A percentile compares a stretch with the other conserved stretches of the same genome.
Evolutionary conservation across 2,329 filamentous ascomycete species (phyloP).

Genomic region (Fusarium burgessii): DNA sequence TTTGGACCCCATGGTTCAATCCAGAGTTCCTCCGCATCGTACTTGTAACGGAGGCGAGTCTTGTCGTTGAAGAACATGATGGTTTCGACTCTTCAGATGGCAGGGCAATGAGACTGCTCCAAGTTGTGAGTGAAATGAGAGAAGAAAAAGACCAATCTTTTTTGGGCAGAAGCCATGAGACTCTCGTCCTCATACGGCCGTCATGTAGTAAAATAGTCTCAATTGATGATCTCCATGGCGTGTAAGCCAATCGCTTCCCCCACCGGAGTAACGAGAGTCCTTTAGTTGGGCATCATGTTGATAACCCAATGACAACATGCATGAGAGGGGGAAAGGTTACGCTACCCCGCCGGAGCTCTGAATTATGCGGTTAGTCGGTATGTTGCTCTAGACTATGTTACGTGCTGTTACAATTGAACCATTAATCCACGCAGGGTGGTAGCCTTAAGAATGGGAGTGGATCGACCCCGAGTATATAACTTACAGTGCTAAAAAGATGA

Average conservation of each 20-base stretch:
- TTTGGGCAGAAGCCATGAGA: not conserved
- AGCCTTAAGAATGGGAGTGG: too few species aligned
- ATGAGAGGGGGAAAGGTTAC: not conserved
- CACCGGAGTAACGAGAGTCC: slow-evolving; percentile 20
- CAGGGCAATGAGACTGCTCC: not conserved
- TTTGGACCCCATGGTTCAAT: slow-evolving; percentile 22
- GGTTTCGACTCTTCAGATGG: not conserved
- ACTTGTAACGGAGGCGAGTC: slow-evolving; percentile 14
- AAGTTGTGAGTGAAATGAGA: not conserved
- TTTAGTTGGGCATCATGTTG: slow-evolving; percentile 11
- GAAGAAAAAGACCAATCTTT: too few species aligned
- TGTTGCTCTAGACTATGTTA: not conserved
- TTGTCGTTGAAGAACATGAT: slow-evolving; percentile 25
- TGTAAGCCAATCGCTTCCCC: slow-evolving; percentile 21
- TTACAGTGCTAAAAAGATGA: too few species aligned
- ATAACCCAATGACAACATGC: slow-evolving; percentile 13
- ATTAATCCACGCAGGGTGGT: not conserved
- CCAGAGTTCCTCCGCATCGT: slow-evolving; percentile 20
- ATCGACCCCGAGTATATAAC: too few species aligned
- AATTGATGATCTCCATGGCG: not conserved
- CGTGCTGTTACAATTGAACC: not conserved
- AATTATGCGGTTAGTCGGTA: not conserved
- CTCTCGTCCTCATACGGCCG: not conserved
- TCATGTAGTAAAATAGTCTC: slow-evolving; percentile 1
- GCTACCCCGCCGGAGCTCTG: slow-evolving; percentile 8